A percentile compares a stretch with the other conserved stretches of the same genome.
These are phyloP conservation scores for Orbilia quercus DNA, from an alignment of 2,329 filamentous ascomycete species.

Conservation along the genomic window DNA sequence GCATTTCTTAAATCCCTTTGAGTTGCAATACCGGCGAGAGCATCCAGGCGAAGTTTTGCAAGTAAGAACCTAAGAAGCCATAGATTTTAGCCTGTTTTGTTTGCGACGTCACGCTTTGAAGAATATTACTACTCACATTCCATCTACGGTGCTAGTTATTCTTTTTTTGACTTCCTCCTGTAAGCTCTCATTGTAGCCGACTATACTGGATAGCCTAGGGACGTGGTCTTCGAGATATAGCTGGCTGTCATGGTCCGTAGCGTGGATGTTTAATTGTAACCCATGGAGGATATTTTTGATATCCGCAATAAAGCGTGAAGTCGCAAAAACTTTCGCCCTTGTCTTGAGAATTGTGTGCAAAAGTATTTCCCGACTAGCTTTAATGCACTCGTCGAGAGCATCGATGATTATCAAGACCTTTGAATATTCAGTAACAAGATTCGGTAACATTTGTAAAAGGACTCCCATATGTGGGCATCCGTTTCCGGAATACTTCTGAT, in stretches of 20 bases:
- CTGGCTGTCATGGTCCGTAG: conserved; percentile 2
- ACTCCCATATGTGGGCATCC: no score
- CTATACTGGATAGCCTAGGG: neutral
- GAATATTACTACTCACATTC: no score
- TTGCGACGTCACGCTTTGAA: no score
- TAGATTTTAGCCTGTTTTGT: no score
- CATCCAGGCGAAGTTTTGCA: neutral
- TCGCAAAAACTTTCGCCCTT: conserved; percentile 12
- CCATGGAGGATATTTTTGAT: conserved; percentile 46
- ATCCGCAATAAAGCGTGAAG: conserved; percentile 58
- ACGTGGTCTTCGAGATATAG: conserved; percentile 8
- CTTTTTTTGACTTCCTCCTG: neutral
- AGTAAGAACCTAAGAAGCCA: conserved; percentile 8
- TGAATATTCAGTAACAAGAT: no score
- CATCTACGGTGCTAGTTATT: neutral
- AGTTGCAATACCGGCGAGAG: neutral
- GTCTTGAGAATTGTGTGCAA: conserved; percentile 14
- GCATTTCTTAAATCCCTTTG: neutral
- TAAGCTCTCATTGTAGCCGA: neutral
- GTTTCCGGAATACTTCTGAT: neutral
- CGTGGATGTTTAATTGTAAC: neutral
- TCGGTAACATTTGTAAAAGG: no score
- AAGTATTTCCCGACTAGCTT: conserved; percentile 1
- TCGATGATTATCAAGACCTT: conserved; percentile 15
- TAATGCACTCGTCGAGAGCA: conserved; percentile 18